Evolutionary conservation across 177 flowering plant species (phyloP).

Genomic region (Vitis hybrid): DNA sequence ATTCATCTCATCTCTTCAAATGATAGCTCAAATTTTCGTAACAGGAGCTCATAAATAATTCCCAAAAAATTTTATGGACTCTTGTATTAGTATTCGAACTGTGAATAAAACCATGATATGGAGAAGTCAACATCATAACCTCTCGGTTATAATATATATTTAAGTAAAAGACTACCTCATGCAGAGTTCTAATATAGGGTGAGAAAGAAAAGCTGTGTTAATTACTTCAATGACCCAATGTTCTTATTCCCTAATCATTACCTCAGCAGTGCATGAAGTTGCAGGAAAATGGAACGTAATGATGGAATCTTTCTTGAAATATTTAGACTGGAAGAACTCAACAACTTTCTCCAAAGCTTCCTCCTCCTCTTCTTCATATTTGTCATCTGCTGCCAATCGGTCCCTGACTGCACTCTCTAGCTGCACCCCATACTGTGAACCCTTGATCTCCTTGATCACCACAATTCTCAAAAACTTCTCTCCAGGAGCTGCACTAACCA

Average conservation of each 20-base stretch:
- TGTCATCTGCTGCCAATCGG: conserved; percentile 69
- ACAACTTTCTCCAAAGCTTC: conserved; percentile 65
- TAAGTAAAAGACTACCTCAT: too few species aligned
- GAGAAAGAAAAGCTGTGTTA: too few species aligned
- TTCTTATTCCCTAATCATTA: conserved; percentile 10
- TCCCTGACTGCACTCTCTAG: conserved; percentile 86
- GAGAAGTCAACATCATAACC: too few species aligned
- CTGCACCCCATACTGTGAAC: conserved; percentile 87
- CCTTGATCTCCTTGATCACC: conserved; percentile 94
- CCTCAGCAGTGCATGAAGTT: conserved; percentile 55
- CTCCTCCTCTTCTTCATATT: conserved; percentile 93
- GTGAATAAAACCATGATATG: too few species aligned
- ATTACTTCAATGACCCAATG: too few species aligned
- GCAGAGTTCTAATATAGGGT: too few species aligned
- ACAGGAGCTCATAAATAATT: too few species aligned
- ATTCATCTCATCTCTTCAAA: too few species aligned
- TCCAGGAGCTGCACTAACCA: conserved; percentile 59
- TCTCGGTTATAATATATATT: too few species aligned
- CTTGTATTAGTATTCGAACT: too few species aligned
- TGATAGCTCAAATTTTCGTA: too few species aligned
- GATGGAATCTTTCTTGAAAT: conserved; percentile 65
- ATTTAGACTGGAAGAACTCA: conserved; percentile 73
- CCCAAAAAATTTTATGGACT: too few species aligned
- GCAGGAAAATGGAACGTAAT: conserved; percentile 65
- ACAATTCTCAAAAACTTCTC: conserved; percentile 72